phyloP scores from a whole-genome alignment of 257 asterid genomes.

The Solanum pinnatisectum region DNA sequence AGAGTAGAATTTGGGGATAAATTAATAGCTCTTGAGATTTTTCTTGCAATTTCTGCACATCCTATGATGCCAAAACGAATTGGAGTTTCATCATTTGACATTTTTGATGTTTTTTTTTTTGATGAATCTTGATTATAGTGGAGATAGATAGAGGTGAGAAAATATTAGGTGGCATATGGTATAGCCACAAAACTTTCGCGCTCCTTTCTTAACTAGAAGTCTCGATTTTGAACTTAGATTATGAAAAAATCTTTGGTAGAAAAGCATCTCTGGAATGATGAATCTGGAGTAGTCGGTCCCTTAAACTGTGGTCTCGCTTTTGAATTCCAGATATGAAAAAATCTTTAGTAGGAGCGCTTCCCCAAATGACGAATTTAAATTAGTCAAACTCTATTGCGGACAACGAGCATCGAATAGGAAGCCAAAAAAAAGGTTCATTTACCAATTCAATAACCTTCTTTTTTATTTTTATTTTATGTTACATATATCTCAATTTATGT shows the following conservation, averaged over 20 bases:
- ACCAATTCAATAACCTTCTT: not conserved
- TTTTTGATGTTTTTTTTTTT: not conserved
- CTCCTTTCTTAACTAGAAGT: fast-evolving
- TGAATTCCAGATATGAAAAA: fast-evolving
- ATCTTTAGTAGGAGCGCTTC: no score
- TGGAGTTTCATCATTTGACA: constrained; percentile 27
- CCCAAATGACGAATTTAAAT: fast-evolving
- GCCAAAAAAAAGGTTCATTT: not conserved
- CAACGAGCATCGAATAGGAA: not conserved
- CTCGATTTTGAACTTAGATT: fast-evolving
- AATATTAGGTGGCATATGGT: not conserved
- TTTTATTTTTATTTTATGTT: not conserved
- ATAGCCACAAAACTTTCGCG: not conserved
- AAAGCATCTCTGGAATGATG: fast-evolving
- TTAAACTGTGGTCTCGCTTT: fast-evolving
- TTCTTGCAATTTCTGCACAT: constrained; percentile 71
- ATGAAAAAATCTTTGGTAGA: not conserved
- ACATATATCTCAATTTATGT: not conserved
- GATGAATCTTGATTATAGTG: not conserved
- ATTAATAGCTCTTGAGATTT: constrained; percentile 53
- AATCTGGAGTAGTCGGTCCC: fast-evolving
- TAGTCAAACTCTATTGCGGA: fast-evolving
- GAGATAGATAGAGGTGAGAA: not conserved
- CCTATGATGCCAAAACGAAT: constrained; percentile 73
- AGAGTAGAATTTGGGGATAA: constrained; percentile 48